Evolutionary conservation across 2,329 filamentous ascomycete genomes (phyloP).

Genomic region (Aspergillus sp.): DNA sequence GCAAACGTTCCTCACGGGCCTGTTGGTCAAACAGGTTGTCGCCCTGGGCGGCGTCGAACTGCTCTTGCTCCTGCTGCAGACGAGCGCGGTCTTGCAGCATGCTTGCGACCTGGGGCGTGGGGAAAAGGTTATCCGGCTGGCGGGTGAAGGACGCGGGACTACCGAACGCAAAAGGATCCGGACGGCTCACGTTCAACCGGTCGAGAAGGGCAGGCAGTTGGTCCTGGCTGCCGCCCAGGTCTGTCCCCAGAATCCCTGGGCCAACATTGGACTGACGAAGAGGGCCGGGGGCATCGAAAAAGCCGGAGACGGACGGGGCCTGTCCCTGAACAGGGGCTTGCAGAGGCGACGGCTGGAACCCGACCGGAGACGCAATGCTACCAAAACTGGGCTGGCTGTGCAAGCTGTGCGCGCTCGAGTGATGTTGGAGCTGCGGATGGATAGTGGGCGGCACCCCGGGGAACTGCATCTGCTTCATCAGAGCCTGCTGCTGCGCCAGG

Average conservation of each 20-base stretch:
- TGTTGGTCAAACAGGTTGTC: conserved; percentile 51
- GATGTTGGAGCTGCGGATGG: conserved; percentile 74
- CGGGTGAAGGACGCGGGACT: conserved; percentile 46
- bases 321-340: conserved; percentile 58
- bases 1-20: conserved; percentile 65
- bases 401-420: conserved; percentile 90
- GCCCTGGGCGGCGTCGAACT: conserved; percentile 47
- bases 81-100: conserved; percentile 62
- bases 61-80: conserved; percentile 61
- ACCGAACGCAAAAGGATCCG: conserved; percentile 49
- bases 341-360: conserved; percentile 62
- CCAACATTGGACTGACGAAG: conserved; percentile 38
- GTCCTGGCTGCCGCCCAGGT: conserved; percentile 64
- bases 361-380: conserved; percentile 84
- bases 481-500: conserved; percentile 80
- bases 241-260: conserved; percentile 44
- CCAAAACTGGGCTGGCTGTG: conserved; percentile 97
- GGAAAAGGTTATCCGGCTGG: conserved; percentile 47
- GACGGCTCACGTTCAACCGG: conserved; percentile 60
- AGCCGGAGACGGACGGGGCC: conserved; percentile 59
- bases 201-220: conserved; percentile 66
- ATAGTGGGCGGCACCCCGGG: conserved; percentile 54
- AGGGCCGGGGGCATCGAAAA: conserved; percentile 61
- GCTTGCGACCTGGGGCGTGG: conserved; percentile 57
- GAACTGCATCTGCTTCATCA: conserved; percentile 70